A percentile compares a stretch with the other conserved stretches of the same genome.
These are phyloP conservation scores for Aspergillus bridgeri DNA, from an alignment of 495 filamentous ascomycete genomes.

Conservation along the genomic window DNA sequence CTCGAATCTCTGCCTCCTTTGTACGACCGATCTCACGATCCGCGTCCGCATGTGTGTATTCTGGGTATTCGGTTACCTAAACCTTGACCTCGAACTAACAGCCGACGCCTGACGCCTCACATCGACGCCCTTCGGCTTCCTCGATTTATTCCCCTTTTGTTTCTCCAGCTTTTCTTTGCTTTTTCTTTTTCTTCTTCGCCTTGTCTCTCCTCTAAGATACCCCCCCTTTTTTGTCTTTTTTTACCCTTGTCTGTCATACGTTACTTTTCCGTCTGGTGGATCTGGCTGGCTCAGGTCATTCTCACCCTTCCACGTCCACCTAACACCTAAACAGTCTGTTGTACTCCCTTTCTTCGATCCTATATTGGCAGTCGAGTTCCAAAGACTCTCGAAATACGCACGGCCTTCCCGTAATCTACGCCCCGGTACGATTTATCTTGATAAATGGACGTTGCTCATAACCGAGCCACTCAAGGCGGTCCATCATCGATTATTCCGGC, in stretches of 20 bases:
- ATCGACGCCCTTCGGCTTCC: slow-evolving; percentile 11
- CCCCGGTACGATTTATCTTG: slow-evolving; percentile 2
- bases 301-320: slow-evolving; percentile 8
- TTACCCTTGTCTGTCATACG: slow-evolving; percentile 15
- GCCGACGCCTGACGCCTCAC: slow-evolving; percentile 14
- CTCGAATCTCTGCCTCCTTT: slow-evolving; percentile 16
- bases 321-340: neutral
- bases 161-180: slow-evolving; percentile 11
- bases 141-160: slow-evolving; percentile 6
- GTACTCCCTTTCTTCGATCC: neutral
- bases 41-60: slow-evolving; percentile 10
- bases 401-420: slow-evolving; percentile 3
- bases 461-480: slow-evolving; percentile 1
- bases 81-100: slow-evolving; percentile 9
- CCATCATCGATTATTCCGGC: slow-evolving; percentile 8
- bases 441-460: slow-evolving; percentile 26
- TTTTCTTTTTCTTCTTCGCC: slow-evolving; percentile 8
- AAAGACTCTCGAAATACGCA: neutral
- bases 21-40: slow-evolving; percentile 18
- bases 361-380: slow-evolving; percentile 1
- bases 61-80: slow-evolving; percentile 10
- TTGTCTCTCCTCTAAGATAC: slow-evolving; percentile 16
- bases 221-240: slow-evolving; percentile 16
- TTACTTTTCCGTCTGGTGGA: slow-evolving; percentile 16
- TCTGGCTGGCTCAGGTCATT: slow-evolving; percentile 26